Percentiles rank a stretch among this genome's conserved stretches.
Evolutionary conservation across 148 eudicot genomes (phyloP).

Genomic region (Salicornia ramosissima): DNA sequence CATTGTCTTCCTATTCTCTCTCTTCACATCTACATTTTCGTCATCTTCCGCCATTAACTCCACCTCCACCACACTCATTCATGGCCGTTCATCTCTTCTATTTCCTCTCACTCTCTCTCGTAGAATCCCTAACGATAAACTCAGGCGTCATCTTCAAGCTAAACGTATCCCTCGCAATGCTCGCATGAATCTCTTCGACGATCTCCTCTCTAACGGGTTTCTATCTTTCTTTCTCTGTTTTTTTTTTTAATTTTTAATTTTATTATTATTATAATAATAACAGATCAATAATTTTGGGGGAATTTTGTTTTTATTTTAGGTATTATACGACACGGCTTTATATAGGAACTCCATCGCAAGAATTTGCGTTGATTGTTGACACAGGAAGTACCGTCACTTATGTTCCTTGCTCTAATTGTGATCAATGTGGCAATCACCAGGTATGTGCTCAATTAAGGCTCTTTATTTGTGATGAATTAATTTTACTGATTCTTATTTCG

Average conservation of each 20-base stretch:
- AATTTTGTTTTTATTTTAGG: slow-evolving; percentile 28
- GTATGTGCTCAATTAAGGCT: slow-evolving; percentile 24
- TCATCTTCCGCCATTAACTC: slow-evolving; percentile 20
- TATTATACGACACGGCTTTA: slow-evolving; percentile 80
- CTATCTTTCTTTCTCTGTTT: background rate
- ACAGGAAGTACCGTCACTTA: slow-evolving; percentile 97
- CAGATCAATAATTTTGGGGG: background rate
- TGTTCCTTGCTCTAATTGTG: slow-evolving; percentile 89
- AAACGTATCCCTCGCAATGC: slow-evolving; percentile 41
- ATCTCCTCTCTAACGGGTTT: slow-evolving; percentile 79
- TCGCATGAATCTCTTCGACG: slow-evolving; percentile 77
- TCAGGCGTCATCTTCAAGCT: slow-evolving; percentile 55
- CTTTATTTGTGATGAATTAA: no score
- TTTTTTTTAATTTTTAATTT: background rate
- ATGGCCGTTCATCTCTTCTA: slow-evolving; percentile 36
- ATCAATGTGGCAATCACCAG: slow-evolving; percentile 93
- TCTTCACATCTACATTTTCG: slow-evolving; percentile 3
- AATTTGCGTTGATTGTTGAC: slow-evolving; percentile 85
- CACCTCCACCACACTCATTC: slow-evolving; percentile 1
- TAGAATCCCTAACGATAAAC: slow-evolving; percentile 11
- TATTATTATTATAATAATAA: background rate
- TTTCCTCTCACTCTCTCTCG: slow-evolving; percentile 52
- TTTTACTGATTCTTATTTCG: background rate
- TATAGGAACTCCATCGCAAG: slow-evolving; percentile 91
- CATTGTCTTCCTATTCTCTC: slow-evolving; percentile 22